Conservation (phyloP, 768 basidiomycete species). For the Tremella fuciformis region DNA sequence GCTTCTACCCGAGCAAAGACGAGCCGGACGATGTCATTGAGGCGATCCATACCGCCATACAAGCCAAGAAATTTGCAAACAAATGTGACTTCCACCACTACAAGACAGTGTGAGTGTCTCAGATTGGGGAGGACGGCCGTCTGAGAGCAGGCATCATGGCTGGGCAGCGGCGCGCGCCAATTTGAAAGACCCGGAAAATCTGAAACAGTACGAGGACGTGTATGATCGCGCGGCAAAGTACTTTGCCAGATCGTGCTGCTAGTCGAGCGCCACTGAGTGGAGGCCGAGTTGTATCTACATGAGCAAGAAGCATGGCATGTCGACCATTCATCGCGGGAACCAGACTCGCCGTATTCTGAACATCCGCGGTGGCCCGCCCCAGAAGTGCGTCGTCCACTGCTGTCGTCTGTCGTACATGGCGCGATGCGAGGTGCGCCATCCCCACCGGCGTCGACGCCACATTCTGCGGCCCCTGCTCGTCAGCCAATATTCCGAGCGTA, state of each 20-base stretch:
- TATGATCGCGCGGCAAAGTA: conserved; percentile 58
- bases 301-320: conserved; percentile 1
- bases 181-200: conserved; percentile 60
- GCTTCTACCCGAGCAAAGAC: conserved; percentile 53
- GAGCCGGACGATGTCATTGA: conserved; percentile 48
- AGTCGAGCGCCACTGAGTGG: background rate
- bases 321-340: background rate
- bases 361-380: background rate
- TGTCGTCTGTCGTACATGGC: conserved; percentile 3
- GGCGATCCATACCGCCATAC: conserved; percentile 57
- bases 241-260: conserved; percentile 46
- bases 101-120: conserved; percentile 36
- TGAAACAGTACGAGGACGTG: conserved; percentile 63
- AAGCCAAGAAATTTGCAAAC: conserved; percentile 58
- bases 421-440: background rate
- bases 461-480: background rate
- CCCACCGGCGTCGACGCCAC: background rate
- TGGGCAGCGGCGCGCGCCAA: conserved; percentile 64
- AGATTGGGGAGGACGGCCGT: background rate
- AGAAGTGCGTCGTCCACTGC: background rate
- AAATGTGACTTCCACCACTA: conserved; percentile 57
- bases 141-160: conserved; percentile 58
- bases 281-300: background rate
- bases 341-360: background rate
- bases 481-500: background rate